Evolutionary conservation across 768 basidiomycete species (phyloP), one percentile per base, ranked within the genome.

Genomic region (Lentinus brumalis): DNA sequence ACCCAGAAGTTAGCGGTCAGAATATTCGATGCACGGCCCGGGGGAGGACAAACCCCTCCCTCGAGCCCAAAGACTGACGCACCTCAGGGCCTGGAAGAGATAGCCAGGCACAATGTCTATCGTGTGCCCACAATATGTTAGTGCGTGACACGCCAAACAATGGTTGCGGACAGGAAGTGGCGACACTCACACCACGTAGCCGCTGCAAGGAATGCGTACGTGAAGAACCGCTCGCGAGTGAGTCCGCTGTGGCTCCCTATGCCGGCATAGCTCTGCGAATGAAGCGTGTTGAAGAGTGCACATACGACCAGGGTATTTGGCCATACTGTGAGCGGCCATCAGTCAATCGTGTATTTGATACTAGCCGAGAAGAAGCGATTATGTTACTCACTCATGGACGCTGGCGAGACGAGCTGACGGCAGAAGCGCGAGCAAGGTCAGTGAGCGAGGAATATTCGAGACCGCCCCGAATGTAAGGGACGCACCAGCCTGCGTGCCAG

Each of bases 241-340:
- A 87, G 70, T 4, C 85, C 84, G 26, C 80, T 82, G 41, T 79
- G 79, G 15, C 75, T 68, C 1, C 84, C 84, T 54, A 83, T 78
- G 1, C 86, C 85, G 31, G 80, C 80, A 62, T 85, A 84, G 40
- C 75, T 78, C 54, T 84, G 79, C 0, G 83, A 83, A 70, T 91
- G 89, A 8, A 91, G 78, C 0, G 89, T 91, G 64, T 91, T 91
- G 71, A 88, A 89, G 3, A 91, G 67, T 2, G 87, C 86, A 66
- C 88, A 89, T 0, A 81, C 77, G 12, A 91, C 89, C 5, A 91
- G 77, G 42, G 86, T 85, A 58, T 82, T 81, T 1, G 89, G 89
- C 89, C 89, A 91, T 46, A 91, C 87, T 86, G 59, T 31, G 49
- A 12, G 35, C 5, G 44, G 11, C 39, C 3, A 35, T 56, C 14